Evolutionary conservation across 192 early-diverging fungal species (phyloP), one percentile per base, ranked within the genome.

Genomic region (Neocallimastix lanati): DNA sequence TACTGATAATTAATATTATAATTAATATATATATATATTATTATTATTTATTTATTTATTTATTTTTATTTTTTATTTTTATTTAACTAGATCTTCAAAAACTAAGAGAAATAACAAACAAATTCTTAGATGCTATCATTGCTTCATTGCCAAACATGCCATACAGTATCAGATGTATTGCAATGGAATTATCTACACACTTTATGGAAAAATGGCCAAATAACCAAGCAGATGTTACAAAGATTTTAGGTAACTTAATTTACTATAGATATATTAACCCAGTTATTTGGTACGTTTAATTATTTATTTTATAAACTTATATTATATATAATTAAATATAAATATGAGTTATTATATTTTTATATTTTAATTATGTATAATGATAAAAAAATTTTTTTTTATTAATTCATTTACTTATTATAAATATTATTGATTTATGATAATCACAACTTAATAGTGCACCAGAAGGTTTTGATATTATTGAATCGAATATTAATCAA

Each of bases 241-340:
- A 92, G 82, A 88, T 96, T 35, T 91, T 99, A 33, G 96, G 97
- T 7, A 94, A 99, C 80, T 85, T 99, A 80, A 91, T 99, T 28
- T 99, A 97, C 87, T 99, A 99, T 85, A 92, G 96, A 38, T 99
- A 98, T 85, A 93, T 99, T 83, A 99, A 96, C 85, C 98, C 98
- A 28, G 97, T 94, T 7, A 98, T 99, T 35, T 79, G 78, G 80
- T 80, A 90, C 96, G 86, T 92, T 84, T 33, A 33, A 6, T 6
- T 33, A 33, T 6, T 33, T 6, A 33, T 33, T 33, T 6, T 6
- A 33, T 33, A n/a, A n/a, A n/a, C n/a, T n/a, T n/a, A n/a, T n/a
- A n/a, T n/a, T n/a, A n/a, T n/a, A n/a, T n/a, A n/a, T n/a, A n/a
- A n/a, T n/a, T n/a, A n/a, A n/a, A n/a, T n/a, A n/a, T n/a, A n/a